Evolutionary conservation across 768 basidiomycete species (phyloP), one percentile per base, ranked within the genome.

Genomic region (Lanmaoa rubissima): DNA sequence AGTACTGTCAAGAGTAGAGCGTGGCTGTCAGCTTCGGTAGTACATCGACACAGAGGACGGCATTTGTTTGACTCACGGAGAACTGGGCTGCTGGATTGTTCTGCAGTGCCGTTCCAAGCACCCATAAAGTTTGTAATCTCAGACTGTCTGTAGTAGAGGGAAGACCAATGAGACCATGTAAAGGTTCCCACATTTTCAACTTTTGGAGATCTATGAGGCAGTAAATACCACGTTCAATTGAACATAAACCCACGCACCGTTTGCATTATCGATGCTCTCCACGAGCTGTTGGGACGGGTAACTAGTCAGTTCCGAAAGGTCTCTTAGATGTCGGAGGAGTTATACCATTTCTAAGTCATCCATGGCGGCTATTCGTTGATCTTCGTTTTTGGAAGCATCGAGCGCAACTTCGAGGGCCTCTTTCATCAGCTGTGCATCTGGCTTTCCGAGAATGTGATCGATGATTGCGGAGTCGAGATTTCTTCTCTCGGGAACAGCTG

Each of bases 231-330:
- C 8, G 34, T 54, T 34, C 14, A 21, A 24, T n/a, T 7, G n/a
- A 52, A 34, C 7, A 12, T 34, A 19, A 36, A 48, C 24, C 0
- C 17, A 17, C 59, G 41, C 16, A 68, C 93, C 82, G 67, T 93
- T 95, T 0, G 94, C 93, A 69, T 96, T 96, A 65, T 96, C 94
- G 51, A 96, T 92, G 40, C 82, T 82, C 70, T 96, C 92, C 53
- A 95, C 79, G 31, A 95, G 76, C 93, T 94, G 61, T 28, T 47
- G 12, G 16, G 43, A 2, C 36, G 19, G 17, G 42, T 5, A 26
- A 35, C 6, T 21, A 16, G 24, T 63, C 48, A 61, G 53, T 45
- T 11, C 48, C 6, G 10, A n/a, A 39, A 36, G 10, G 13, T n/a
- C 16, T 7, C 0, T 48, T 36, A 5, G 3, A 49, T 5, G 34